Evolutionary conservation across 2,329 filamentous ascomycete genomes (phyloP), one percentile per base, ranked within the genome.

Genomic region (Pestalotiopsis sp.): DNA sequence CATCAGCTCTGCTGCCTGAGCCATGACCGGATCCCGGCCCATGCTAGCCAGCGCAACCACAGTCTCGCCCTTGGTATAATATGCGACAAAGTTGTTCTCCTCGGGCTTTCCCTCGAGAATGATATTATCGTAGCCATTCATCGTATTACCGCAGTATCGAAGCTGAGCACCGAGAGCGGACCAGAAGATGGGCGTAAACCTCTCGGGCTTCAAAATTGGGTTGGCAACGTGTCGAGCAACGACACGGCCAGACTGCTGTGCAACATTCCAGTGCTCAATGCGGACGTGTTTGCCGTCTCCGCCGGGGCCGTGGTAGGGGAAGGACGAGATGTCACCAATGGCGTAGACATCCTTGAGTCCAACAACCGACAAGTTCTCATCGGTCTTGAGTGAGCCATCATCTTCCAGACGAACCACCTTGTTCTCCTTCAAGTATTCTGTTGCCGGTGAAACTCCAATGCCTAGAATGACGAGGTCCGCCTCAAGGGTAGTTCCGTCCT

Each of bases 241-340:
- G 27, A 88, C 87, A 58, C 95, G 92, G 2, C 96, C 96, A 1
- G 93, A 86, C 76, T 98, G 98, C 77, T 98, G 96, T 4, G 96
- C 96, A 2, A 99, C 96, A 81, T 98, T 95, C 96, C 96, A 99
- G 80, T 99, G 96, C 85, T 99, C 96, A 77, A 98, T 98, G 71
- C 96, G 91, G 0, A 92, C 89, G 20, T 87, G 86, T 59, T 86
- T 86, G 71, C 93, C 93, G 17, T 92, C 87, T 31, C 93, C 92
- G 27, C 93, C 94, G 0, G 96, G 96, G 1, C 96, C 96, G 79
- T 93, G 88, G 83, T 99, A 99, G 0, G 96, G 96, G 80, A 94
- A 98, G 0, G 93, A 95, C 13, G 96, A 95, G 71, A 99, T 98
- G 78, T 99, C 96, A 66, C 95, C 95, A 70, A 99, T 90, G 14